Conservation (phyloP, 257 asterid genomes). For the Gentiana straminea region DNA sequence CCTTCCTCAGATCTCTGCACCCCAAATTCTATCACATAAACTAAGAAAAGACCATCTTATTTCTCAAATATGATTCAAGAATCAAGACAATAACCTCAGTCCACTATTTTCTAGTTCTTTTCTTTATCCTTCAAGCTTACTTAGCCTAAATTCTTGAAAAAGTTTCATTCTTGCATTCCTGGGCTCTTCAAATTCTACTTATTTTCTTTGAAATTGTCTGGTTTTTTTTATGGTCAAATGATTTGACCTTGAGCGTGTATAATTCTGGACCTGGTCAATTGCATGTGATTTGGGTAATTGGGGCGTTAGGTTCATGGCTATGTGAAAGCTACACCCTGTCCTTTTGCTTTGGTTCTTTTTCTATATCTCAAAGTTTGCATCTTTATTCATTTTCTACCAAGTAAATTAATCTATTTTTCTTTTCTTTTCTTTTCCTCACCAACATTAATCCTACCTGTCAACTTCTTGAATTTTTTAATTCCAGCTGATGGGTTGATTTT, state of each 20-base stretch:
- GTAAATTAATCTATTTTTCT: not conserved
- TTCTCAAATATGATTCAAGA: not conserved
- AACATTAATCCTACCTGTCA: not conserved
- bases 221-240: conserved; percentile 2
- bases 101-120: conserved; percentile 4
- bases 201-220: not conserved
- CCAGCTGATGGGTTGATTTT: not conserved
- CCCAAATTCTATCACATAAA: conserved; percentile 33
- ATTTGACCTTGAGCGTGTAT: too few species aligned
- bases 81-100: conserved; percentile 6
- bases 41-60: conserved; percentile 26
- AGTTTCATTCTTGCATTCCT: not conserved
- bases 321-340: not conserved
- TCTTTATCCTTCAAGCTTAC: conserved; percentile 4
- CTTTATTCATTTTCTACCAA: not conserved
- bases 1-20: conserved; percentile 51
- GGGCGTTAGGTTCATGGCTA: conserved; percentile 5
- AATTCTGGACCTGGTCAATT: conserved; percentile 4
- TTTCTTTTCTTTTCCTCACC: not conserved
- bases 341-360: not conserved
- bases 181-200: conserved; percentile 2
- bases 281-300: conserved; percentile 10
- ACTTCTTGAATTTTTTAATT: not conserved
- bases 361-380: conserved; percentile 3
- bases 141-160: conserved; percentile 8